Conservation (phyloP, 805 yeast species). For the Candida ficus region DNA sequence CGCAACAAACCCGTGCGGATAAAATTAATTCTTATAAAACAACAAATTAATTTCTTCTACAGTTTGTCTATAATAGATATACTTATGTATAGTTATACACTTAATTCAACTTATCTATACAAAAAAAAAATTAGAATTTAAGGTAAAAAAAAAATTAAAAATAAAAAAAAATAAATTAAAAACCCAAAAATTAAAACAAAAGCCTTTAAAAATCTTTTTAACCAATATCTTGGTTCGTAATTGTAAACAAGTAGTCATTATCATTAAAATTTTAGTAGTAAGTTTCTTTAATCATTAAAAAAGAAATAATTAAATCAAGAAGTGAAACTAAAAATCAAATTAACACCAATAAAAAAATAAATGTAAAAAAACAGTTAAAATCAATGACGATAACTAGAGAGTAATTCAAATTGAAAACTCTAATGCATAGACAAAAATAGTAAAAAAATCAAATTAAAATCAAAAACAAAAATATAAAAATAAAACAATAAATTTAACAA, state of each 20-base stretch:
- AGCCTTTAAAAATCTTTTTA: background rate
- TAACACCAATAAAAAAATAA: background rate
- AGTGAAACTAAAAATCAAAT: conserved; percentile 2
- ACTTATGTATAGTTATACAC: background rate
- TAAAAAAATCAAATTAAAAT: background rate
- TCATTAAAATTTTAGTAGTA: background rate
- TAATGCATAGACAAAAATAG: too few relatives aligned
- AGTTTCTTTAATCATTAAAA: background rate
- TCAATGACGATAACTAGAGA: too few relatives aligned
- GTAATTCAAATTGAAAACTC: too few relatives aligned
- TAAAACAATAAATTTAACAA: too few relatives aligned
- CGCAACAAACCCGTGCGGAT: background rate
- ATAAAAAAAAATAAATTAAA: background rate
- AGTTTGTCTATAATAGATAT: too few relatives aligned
- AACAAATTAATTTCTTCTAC: too few relatives aligned
- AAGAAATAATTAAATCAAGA: background rate
- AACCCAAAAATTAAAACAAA: conserved; percentile 1
- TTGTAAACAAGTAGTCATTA: background rate
- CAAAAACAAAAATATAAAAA: background rate
- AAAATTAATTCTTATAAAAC: too few relatives aligned
- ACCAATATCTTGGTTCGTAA: too few relatives aligned
- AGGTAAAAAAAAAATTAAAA: background rate
- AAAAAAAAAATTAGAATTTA: background rate
- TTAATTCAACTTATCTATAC: background rate
- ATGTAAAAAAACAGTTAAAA: background rate